Evolutionary conservation across 306 rosid genomes (phyloP), one percentile per base, ranked within the genome.

Genomic region (Quercus alba): DNA sequence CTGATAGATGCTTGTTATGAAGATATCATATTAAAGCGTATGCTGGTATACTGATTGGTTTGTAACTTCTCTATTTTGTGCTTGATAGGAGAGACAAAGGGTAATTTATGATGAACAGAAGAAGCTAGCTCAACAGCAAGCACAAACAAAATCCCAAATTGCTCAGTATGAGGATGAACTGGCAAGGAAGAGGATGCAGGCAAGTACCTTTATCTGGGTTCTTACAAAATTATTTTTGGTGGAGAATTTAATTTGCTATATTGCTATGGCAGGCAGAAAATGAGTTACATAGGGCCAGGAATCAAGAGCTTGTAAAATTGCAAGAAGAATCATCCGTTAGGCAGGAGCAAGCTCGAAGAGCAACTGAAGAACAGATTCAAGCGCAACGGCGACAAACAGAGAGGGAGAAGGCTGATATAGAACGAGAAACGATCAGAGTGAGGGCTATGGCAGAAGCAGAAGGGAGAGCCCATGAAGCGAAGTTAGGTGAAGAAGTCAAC

Each of bases 141-240:
- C 96, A 25, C 98, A 96, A 84, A 89, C 92, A 23, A 96, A 96
- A 83, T 90, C 97, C 54, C 98, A 96, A 57, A 86, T 93, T 93
- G 98, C 98, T 79, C 91, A 90, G 56, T 96, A 93, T 72, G 96
- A 90, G 72, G 98, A 96, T 77, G 99, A 96, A 56, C 78, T 96
- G 83, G 90, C 97, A 56, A 93, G 93, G 90, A 91, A 86, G 89
- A 91, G 97, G 84, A 93, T 93, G 98, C 97, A 95, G 96, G 97
- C 83, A 74, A 58, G 84, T 51, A 80, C 26, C 35, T 33, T 35
- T 9, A 31, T 8, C 26, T 67, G 52, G 72, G 51, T 33, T 67
- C 72, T 67, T 67, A 18, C 1, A 19, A 67, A 1, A 1, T 67
- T 67, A 67, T 67, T 67, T 31, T 6, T 67, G 52, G 25, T 67